Evolutionary conservation across 805 yeast genomes (phyloP).

Genomic region (Yarrowia deformans): DNA sequence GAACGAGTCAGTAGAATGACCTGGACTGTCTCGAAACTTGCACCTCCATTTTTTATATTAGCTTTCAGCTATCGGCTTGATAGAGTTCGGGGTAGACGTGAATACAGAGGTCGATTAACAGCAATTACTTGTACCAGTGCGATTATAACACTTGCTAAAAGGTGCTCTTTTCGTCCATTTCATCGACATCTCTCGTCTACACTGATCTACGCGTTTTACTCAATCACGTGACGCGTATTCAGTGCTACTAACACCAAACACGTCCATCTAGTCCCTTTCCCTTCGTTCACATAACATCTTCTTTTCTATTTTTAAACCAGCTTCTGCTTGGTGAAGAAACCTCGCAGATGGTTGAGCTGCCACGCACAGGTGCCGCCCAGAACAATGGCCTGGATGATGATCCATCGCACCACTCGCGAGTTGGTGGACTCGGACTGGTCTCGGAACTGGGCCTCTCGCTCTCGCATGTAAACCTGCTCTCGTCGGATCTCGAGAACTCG

Average conservation of each 20-base stretch:
- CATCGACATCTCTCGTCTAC: too few species aligned
- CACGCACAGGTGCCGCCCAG: slow-evolving; percentile 72
- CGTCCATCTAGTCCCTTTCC: background rate
- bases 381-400: slow-evolving; percentile 72
- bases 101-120: too few species aligned
- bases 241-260: too few species aligned
- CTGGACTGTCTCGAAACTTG: background rate
- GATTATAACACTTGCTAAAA: too few species aligned
- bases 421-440: slow-evolving; percentile 80
- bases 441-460: slow-evolving; percentile 76
- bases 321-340: slow-evolving; percentile 87
- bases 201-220: too few species aligned
- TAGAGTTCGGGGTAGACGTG: background rate
- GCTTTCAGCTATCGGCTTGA: background rate
- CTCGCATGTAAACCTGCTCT: slow-evolving; percentile 69
- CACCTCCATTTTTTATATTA: background rate
- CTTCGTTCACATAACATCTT: slow-evolving; percentile 4
- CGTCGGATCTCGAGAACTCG: slow-evolving; percentile 65
- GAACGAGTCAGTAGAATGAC: too few species aligned
- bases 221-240: too few species aligned
- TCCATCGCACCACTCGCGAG: slow-evolving; percentile 74
- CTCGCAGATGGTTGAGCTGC: slow-evolving; percentile 78
- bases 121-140: too few species aligned
- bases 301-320: slow-evolving; percentile 58
- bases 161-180: too few species aligned